phyloP scores from a whole-genome alignment of 345 rosid genomes.

The Rhizophora mangle region DNA sequence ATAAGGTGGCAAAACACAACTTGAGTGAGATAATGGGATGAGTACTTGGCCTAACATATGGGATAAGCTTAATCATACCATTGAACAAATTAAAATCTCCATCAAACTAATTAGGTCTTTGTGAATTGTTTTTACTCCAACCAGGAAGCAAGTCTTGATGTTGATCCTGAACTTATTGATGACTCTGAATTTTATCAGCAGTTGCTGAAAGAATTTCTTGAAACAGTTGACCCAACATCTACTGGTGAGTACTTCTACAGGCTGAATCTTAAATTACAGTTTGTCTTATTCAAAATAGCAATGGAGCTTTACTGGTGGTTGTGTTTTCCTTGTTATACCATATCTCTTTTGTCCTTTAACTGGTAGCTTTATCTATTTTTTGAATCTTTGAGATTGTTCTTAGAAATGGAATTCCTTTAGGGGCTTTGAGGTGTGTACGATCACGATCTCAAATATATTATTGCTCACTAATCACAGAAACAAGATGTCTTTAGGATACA shows the following conservation, averaged over 20 bases:
- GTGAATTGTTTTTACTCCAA: neutral
- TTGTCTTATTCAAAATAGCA: no score
- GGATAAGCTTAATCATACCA: neutral
- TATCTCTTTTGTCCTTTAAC: no score
- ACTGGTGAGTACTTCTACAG: slow-evolving; percentile 38
- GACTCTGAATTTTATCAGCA: slow-evolving; percentile 91
- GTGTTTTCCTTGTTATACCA: no score
- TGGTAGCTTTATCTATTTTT: no score
- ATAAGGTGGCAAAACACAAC: neutral
- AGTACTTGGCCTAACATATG: neutral
- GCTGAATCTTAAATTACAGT: neutral
- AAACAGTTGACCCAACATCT: slow-evolving; percentile 64
- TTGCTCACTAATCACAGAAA: no score
- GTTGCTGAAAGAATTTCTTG: slow-evolving; percentile 76
- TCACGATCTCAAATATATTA: no score
- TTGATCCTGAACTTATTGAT: slow-evolving; percentile 84
- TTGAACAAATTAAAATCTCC: neutral
- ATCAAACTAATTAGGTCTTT: neutral
- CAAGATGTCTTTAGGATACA: no score
- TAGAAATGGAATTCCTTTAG: no score
- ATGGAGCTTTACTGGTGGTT: no score
- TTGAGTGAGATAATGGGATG: neutral
- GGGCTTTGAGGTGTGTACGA: no score
- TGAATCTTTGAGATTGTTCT: no score
- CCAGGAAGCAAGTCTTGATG: slow-evolving; percentile 56